Conservation (phyloP, 2,329 filamentous ascomycete genomes). For the Beauveria varroae region DNA sequence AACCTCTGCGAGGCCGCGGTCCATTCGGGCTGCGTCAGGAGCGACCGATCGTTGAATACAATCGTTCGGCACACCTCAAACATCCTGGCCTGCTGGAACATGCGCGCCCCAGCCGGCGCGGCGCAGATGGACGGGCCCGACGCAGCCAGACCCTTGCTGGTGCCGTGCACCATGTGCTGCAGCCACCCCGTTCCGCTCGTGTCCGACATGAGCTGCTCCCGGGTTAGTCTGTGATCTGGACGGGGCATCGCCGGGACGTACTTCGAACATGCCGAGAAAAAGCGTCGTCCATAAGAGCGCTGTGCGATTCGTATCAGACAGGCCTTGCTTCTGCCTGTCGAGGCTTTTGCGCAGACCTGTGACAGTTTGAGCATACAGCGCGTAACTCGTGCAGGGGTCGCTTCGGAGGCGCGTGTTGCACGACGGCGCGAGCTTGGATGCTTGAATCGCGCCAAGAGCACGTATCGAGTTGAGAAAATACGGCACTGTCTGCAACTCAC, state of each 20-base stretch:
- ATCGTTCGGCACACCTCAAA: constrained; percentile 27
- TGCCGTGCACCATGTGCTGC: constrained; percentile 28
- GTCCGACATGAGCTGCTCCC: constrained; percentile 24
- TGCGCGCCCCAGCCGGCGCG: constrained; percentile 17
- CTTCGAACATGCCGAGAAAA: constrained; percentile 27
- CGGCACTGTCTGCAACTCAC: constrained; percentile 3
- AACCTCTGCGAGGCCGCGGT: not conserved
- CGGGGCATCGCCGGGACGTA: constrained; percentile 2
- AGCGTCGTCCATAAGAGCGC: constrained; percentile 25
- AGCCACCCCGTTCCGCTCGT: constrained; percentile 25
- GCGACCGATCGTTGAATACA: constrained; percentile 22
- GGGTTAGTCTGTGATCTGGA: not conserved
- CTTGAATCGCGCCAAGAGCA: constrained; percentile 25
- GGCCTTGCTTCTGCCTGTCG: constrained; percentile 15
- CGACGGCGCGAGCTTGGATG: constrained; percentile 14
- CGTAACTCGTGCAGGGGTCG: constrained; percentile 13
- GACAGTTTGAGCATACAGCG: constrained; percentile 22
- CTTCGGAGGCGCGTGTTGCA: constrained; percentile 2
- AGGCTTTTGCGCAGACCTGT: constrained; percentile 13
- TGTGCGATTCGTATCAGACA: constrained; percentile 11
- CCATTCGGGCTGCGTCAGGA: constrained; percentile 21
- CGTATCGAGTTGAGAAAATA: constrained; percentile 23
- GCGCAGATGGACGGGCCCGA: constrained; percentile 20
- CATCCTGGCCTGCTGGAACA: constrained; percentile 24
- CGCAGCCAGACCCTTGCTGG: constrained; percentile 23